Percentiles rank a stretch among this genome's conserved stretches.
Evolutionary conservation across 1,284 basidiomycete genomes (phyloP).

Genomic region (Schizopora paradoxa): DNA sequence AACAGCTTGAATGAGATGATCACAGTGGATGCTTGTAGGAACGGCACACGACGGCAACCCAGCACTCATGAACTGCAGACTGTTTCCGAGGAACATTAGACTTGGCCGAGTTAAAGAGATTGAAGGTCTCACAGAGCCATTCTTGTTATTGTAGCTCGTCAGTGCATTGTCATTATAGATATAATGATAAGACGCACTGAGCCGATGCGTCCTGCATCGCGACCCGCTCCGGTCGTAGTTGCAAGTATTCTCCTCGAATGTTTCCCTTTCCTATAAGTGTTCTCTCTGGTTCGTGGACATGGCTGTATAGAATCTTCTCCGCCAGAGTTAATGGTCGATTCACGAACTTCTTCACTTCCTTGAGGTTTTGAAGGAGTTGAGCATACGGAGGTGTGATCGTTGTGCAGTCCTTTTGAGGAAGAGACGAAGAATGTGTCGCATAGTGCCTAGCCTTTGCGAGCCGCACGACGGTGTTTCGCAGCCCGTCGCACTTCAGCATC

Average conservation of each 20-base stretch:
- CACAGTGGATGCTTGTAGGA: conserved; percentile 88
- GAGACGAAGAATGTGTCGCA: conserved; percentile 50
- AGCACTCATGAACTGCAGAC: conserved; percentile 98
- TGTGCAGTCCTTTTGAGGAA: conserved; percentile 60
- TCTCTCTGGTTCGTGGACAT: conserved; percentile 78
- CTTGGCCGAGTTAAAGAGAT: conserved; percentile 6
- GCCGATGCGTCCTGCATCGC: conserved; percentile 99
- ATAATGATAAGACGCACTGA: conserved; percentile 53
- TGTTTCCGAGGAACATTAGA: conserved; percentile 25
- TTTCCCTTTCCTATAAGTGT: conserved; percentile 61
- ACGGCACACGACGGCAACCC: conserved; percentile 84
- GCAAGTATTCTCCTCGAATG: conserved; percentile 88
- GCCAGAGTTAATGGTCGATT: conserved; percentile 81
- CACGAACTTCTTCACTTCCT: conserved; percentile 65
- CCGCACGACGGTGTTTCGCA: too few relatives aligned
- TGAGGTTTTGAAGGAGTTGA: conserved; percentile 70
- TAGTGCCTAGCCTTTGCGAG: conserved; percentile 31
- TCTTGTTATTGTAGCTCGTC: conserved; percentile 31
- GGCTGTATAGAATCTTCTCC: conserved; percentile 97
- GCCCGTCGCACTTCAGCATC: too few relatives aligned
- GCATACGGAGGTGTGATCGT: conserved; percentile 90
- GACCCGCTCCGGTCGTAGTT: conserved; percentile 87
- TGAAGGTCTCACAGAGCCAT: conserved; percentile 66
- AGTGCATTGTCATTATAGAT: neutral
- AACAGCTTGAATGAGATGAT: conserved; percentile 92